Base-by-base conservation (phyloP, 2,329 filamentous ascomycete genomes). In the Coniella lustricola region DNA sequence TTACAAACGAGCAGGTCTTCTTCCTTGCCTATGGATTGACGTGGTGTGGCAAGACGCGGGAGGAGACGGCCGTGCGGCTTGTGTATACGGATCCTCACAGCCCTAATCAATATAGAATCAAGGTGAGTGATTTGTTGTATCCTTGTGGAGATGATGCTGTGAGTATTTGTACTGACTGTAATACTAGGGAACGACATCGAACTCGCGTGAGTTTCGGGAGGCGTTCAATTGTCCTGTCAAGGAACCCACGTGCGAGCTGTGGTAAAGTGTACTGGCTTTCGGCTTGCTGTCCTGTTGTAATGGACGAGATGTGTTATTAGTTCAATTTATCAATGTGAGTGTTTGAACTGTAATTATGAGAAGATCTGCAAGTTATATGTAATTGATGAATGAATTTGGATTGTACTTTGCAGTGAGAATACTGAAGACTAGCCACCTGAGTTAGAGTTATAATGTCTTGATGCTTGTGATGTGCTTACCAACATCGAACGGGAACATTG, bases 1-100 rank as follows among this genome's bases (percentile, higher is more conserved):
- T 86, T 53, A 77, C 76, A 1, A 79, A 82, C 52, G 82, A 85
- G 53, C 82, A 87, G 62, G 63, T 87, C 3, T 87, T 87, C 66
- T 87, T 85, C 58, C 70, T 87, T 25, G 74, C 74, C 2, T 87
- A 78, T 59, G 75, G 69, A 3, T 82, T 79, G 55, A 75, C 72
- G 65, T 87, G 81, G 81, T 88, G 85, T 60, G 74, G 77, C 32
- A 84, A 84, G 68, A 74, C 67, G 2, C 74, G 77, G 7, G 75
- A 77, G 52, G 79, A 81, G 55, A 68, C 73, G 5, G 76, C 77
- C 4, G 71, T 82, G 31, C 68, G 72, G 46, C 65, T 71, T 1
- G 76, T 86, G 43, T 79, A 80, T 57, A 76, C 71, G 0, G 82
- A 88, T 59, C 75, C 76, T 0, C 85, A 88, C 64, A 77, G 82